phyloP scores from a whole-genome alignment of 257 asterid genomes.

The Jaltomata sinuosa region DNA sequence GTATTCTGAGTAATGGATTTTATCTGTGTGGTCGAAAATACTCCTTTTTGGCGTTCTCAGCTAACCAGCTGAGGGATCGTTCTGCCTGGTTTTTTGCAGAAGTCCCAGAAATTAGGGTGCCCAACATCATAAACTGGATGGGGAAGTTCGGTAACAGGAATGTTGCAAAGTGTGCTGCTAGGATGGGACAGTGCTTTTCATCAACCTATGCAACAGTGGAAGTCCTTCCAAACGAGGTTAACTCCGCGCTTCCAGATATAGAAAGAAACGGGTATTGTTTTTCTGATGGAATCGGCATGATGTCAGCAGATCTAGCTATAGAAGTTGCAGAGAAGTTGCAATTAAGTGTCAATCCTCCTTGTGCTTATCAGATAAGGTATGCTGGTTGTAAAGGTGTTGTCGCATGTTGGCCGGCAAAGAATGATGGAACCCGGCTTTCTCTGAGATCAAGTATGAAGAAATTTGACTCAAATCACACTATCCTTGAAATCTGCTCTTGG shows the following conservation, averaged over 20 bases:
- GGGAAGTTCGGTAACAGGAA: constrained; percentile 53
- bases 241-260: constrained; percentile 34
- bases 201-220: constrained; percentile 96
- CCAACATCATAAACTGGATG: constrained; percentile 64
- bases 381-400: constrained; percentile 93
- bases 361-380: constrained; percentile 87
- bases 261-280: constrained; percentile 52
- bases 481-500: constrained; percentile 96
- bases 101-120: constrained; percentile 23
- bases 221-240: constrained; percentile 40
- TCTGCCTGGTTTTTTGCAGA: constrained; percentile 99
- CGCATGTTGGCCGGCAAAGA: constrained; percentile 66
- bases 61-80: constrained; percentile 83
- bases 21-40: constrained; percentile 71
- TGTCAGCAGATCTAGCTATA: constrained; percentile 58
- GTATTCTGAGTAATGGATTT: constrained; percentile 41
- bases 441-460: constrained; percentile 81
- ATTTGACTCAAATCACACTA: constrained; percentile 60
- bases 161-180: constrained; percentile 88
- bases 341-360: constrained; percentile 46
- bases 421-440: constrained; percentile 27
- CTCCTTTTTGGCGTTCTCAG: constrained; percentile 80
- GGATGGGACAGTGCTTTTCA: constrained; percentile 98
- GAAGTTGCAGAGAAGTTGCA: constrained; percentile 73
- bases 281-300: constrained; percentile 93